Evolutionary conservation across 805 yeast species (phyloP).

Genomic region (Blastobotrys americana): DNA sequence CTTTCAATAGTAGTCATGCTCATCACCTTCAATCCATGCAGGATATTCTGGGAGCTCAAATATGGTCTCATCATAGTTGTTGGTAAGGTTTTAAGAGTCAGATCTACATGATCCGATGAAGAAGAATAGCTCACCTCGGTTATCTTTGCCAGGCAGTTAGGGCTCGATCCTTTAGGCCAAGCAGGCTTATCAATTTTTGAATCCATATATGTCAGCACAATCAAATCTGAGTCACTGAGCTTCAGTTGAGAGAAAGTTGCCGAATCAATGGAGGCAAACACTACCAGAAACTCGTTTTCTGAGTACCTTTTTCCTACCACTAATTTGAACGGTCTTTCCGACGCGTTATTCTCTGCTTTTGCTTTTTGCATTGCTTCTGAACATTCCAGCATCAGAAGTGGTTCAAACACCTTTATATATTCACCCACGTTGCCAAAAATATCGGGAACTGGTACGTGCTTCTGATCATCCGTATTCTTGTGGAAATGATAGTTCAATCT

Average conservation of each 20-base stretch:
- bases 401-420: constrained; percentile 65
- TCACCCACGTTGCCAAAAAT: constrained; percentile 52
- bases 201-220: constrained; percentile 53
- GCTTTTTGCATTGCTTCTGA: constrained; percentile 86
- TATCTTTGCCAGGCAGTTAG: constrained; percentile 73
- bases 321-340: constrained; percentile 54
- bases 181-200: constrained; percentile 23
- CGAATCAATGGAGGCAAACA: constrained; percentile 64
- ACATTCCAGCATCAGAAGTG: constrained; percentile 77
- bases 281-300: constrained; percentile 81
- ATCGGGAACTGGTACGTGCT: constrained; percentile 45
- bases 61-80: constrained; percentile 42
- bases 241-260: constrained; percentile 43
- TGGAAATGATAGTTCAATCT: constrained; percentile 69
- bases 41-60: constrained; percentile 54
- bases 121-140: constrained; percentile 60
- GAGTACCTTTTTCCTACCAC: constrained; percentile 73
- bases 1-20: constrained; percentile 90
- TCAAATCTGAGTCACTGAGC: constrained; percentile 67
- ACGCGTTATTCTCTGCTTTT: constrained; percentile 45
- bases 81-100: constrained; percentile 60
- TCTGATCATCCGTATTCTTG: constrained; percentile 40
- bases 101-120: constrained; percentile 55
- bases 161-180: constrained; percentile 17
- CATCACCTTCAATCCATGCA: constrained; percentile 68